Evolutionary conservation across 2,329 filamentous ascomycete species (phyloP).

Genomic region (Hypomyces perniciosus): DNA sequence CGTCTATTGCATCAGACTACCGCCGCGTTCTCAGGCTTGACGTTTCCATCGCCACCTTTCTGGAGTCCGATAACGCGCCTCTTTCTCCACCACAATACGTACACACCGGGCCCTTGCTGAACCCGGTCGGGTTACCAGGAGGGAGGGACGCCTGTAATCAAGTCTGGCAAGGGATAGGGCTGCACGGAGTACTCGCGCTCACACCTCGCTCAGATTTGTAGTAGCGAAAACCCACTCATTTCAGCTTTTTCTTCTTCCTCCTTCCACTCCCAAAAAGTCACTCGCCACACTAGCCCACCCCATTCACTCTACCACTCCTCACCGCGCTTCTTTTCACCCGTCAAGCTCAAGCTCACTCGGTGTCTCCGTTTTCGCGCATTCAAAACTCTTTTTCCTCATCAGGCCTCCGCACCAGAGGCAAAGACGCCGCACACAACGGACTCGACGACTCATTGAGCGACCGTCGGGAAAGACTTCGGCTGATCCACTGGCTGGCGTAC

Average conservation of each 20-base stretch:
- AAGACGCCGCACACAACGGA: no score
- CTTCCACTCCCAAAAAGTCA: neutral
- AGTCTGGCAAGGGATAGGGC: constrained; percentile 8
- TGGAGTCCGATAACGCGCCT: constrained; percentile 11
- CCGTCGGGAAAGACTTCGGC: neutral
- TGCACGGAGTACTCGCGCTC: neutral
- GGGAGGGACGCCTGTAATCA: neutral
- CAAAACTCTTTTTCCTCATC: no score
- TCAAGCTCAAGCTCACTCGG: no score
- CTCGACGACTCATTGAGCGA: neutral
- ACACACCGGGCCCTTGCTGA: neutral
- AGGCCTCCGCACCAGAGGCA: no score
- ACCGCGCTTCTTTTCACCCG: constrained; percentile 1
- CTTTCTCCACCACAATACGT: constrained; percentile 4
- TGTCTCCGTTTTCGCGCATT: no score
- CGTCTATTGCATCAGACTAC: constrained; percentile 5
- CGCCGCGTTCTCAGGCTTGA: neutral
- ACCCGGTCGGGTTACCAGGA: constrained; percentile 2
- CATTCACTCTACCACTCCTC: neutral
- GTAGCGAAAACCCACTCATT: neutral
- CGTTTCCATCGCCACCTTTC: constrained; percentile 10
- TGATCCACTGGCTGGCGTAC: neutral
- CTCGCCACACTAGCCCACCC: neutral
- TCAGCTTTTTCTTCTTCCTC: constrained; percentile 4
- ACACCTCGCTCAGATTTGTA: neutral